Evolutionary conservation across 345 rosid genomes (phyloP).

Genomic region (Clausena lansium): DNA sequence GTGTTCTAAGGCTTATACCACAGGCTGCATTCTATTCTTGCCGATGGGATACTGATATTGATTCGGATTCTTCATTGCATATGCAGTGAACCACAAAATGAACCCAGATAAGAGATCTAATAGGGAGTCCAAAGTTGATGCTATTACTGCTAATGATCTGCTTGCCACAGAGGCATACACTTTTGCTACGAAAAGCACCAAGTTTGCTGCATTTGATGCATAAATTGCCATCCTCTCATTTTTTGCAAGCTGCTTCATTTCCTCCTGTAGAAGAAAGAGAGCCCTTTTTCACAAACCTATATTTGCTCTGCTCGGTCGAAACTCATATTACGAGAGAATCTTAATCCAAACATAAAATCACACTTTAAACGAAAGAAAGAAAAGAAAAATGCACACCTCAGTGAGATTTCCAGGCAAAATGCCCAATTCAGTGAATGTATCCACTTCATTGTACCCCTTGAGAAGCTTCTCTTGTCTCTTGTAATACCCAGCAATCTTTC

Average conservation of each 20-base stretch:
- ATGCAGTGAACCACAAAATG: conserved; percentile 79
- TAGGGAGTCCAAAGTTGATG: conserved; percentile 51
- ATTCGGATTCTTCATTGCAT: conserved; percentile 73
- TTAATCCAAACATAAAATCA: background rate
- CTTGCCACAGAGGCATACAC: conserved; percentile 30
- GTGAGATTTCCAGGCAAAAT: conserved; percentile 33
- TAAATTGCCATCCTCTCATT: conserved; percentile 33
- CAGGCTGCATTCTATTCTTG: conserved; percentile 82
- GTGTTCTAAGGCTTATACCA: conserved; percentile 32
- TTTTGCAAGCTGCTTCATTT: conserved; percentile 27
- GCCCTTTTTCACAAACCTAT: background rate
- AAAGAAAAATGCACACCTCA: conserved; percentile 24
- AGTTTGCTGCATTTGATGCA: conserved; percentile 42
- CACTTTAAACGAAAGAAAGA: background rate
- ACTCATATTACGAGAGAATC: background rate
- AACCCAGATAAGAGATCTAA: conserved; percentile 77
- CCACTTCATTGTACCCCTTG: conserved; percentile 45
- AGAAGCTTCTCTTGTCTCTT: conserved; percentile 44
- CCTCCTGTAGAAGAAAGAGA: conserved; percentile 20
- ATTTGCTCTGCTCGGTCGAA: background rate
- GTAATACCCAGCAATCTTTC: conserved; percentile 39
- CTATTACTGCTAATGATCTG: conserved; percentile 53
- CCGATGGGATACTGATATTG: conserved; percentile 70
- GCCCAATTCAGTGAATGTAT: conserved; percentile 44
- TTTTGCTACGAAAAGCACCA: conserved; percentile 45